Conservation (phyloP, 73 alveolate species). For the Paramecium tetraurelia region DNA sequence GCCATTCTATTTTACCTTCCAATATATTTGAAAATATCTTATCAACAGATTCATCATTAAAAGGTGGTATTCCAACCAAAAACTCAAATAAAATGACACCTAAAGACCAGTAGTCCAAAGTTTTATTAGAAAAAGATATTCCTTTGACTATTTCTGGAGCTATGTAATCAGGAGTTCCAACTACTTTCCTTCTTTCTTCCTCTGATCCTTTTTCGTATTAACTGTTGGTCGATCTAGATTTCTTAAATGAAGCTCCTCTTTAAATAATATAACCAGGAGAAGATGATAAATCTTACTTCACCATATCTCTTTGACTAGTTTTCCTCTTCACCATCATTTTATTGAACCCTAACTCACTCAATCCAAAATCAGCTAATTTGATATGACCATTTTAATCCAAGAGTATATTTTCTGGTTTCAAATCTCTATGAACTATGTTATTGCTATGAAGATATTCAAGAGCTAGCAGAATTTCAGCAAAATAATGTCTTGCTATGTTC, state of each 20-base stretch:
- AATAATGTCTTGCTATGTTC: slow-evolving; percentile 75
- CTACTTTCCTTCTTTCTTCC: slow-evolving; percentile 67
- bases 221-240: slow-evolving; percentile 3
- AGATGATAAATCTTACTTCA: slow-evolving; percentile 31
- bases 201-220: slow-evolving; percentile 9
- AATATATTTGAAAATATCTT: slow-evolving; percentile 55
- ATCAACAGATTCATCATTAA: slow-evolving; percentile 61
- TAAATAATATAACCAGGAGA: not conserved
- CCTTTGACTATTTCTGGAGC: slow-evolving; percentile 81
- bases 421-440: slow-evolving; percentile 81
- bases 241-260: slow-evolving; percentile 27
- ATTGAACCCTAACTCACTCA: slow-evolving; percentile 68
- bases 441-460: slow-evolving; percentile 75
- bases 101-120: slow-evolving; percentile 58
- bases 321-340: slow-evolving; percentile 53
- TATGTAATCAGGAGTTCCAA: slow-evolving; percentile 88
- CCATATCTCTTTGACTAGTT: slow-evolving; percentile 32
- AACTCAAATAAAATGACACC: slow-evolving; percentile 57
- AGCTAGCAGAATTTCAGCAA: slow-evolving; percentile 81
- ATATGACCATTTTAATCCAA: slow-evolving; percentile 81
- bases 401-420: slow-evolving; percentile 83
- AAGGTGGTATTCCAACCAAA: slow-evolving; percentile 63
- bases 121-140: slow-evolving; percentile 16
- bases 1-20: slow-evolving; percentile 62
- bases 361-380: slow-evolving; percentile 84